phyloP scores from a whole-genome alignment of 2,329 filamentous ascomycete species.

The Alternaria sp. region DNA sequence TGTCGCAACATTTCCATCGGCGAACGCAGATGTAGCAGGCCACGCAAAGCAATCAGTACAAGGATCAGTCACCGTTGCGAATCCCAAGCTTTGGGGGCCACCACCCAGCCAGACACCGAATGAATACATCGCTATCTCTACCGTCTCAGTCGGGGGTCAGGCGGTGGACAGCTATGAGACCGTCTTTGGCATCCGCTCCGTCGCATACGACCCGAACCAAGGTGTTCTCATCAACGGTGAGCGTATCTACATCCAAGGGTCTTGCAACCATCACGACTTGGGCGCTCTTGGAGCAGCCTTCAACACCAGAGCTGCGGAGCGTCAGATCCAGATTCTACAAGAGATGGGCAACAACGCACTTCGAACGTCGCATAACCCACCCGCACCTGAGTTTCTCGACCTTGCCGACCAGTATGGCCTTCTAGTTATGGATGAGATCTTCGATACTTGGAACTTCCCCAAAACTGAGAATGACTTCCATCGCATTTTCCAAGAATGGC shows the following conservation, averaged over 20 bases:
- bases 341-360: constrained; percentile 63
- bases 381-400: constrained; percentile 61
- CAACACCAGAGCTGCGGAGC: constrained; percentile 59
- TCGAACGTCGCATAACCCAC: constrained; percentile 64
- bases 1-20: constrained; percentile 50
- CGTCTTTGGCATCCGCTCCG: constrained; percentile 59
- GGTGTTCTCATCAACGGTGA: constrained; percentile 61
- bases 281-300: constrained; percentile 63
- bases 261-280: constrained; percentile 61
- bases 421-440: constrained; percentile 64
- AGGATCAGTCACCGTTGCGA: constrained; percentile 46
- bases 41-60: constrained; percentile 48
- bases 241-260: constrained; percentile 57
- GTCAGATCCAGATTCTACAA: constrained; percentile 61
- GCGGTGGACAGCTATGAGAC: constrained; percentile 60
- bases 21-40: constrained; percentile 40
- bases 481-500: constrained; percentile 63
- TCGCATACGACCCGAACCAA: constrained; percentile 53
- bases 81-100: constrained; percentile 61
- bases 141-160: constrained; percentile 34
- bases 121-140: constrained; percentile 60
- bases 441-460: constrained; percentile 60
- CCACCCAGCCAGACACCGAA: constrained; percentile 58
- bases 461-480: constrained; percentile 63
- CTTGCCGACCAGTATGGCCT: constrained; percentile 62